Base-by-base conservation (phyloP, 192 early-diverging fungal species). In the Backusella circina region DNA sequence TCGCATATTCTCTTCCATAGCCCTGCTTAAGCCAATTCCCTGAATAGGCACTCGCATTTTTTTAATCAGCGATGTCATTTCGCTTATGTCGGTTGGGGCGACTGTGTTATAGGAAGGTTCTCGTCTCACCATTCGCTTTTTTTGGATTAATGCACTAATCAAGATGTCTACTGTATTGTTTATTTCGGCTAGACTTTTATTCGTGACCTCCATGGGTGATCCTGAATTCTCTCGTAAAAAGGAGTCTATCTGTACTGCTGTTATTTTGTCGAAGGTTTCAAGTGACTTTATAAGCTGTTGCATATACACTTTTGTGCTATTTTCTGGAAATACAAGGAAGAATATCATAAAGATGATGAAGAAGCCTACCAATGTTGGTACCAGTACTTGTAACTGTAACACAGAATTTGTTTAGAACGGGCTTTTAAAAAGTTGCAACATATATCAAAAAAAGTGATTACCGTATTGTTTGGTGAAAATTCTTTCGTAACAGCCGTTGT, bases 1-100 rank as follows among this genome's bases (percentile, higher is more conserved):
- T 6, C 71, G 57, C 75, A 80, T 73, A 33, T 80, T 80, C 10
- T 47, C 39, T 38, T 75, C 75, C 79, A 80, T 80, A 23, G 75
- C 50, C 16, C 71, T 75, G 36, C 71, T 65, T 13, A 80, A n/a
- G 8, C 32, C 38, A 26, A 80, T 38, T 31, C 79, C 79, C 35
- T 80, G 79, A 13, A 80, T 32, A 7, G 79, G 70, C 1, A 80
- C 38, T 30, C 71, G 70, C 61, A 80, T n/a, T 41, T 36, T 67
- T 39, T 80, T 80, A 7, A 76, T 65, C 4, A 76, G 30, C 47
- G 76, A 76, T 36, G 75, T 80, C 5, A 80, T 26, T 2, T 76
- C 75, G 13, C 75, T 76, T 18, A 76, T 47, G 28, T 80, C 79
- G 9, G 39, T 57, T 21, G 79, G 79, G 1, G 79, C 44, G 12